Evolutionary conservation across 2,329 filamentous ascomycete genomes (phyloP), one percentile per base, ranked within the genome.

Genomic region (Sclerotinia borealis): DNA sequence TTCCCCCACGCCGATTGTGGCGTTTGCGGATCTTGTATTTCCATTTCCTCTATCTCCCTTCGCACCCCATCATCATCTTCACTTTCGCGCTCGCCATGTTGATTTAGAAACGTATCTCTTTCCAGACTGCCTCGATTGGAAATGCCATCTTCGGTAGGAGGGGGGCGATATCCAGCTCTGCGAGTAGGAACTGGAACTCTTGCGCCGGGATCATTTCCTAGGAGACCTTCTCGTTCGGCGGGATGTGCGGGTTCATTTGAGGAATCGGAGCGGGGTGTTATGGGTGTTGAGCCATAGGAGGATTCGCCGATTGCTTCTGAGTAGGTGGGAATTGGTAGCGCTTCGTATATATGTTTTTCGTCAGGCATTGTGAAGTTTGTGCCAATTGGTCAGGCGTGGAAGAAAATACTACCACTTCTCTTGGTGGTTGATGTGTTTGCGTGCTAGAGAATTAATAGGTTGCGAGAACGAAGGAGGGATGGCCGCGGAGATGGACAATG

Each of bases 11-110:
- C 50, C 5, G 69, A 71, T 58, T 72, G 69, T 51, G 61, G 41
- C 83, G 69, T 75, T 77, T 81, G 70, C 34, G 86, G 85, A 69
- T 96, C 92, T 71, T 92, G 84, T 48, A 96, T 85, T 69, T 96
- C 92, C 83, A 96, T 87, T 82, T 97, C 90, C 73, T 96, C 86
- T 79, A 98, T 88, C 77, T 95, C 91, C 68, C 89, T 84, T 67
- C 91, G 86, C 70, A 95, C 82, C 67, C 87, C 85, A 37, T 84
- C 85, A 56, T 80, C 79, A 68, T 90, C 83, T 37, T 76, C 74
- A 55, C 52, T 64, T 37, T 43, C 37, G 31, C 63, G 79, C 78
- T 59, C 75, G 79, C 79, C 61, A 83, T 85, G 54, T 79, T 82
- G 68, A 81, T 78, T 70, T 83, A 87, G 68, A 81, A 78, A 76